These are phyloP conservation scores for Neoarthrinium moseri DNA, from an alignment of 2,329 filamentous ascomycete genomes.

Conservation along the genomic window DNA sequence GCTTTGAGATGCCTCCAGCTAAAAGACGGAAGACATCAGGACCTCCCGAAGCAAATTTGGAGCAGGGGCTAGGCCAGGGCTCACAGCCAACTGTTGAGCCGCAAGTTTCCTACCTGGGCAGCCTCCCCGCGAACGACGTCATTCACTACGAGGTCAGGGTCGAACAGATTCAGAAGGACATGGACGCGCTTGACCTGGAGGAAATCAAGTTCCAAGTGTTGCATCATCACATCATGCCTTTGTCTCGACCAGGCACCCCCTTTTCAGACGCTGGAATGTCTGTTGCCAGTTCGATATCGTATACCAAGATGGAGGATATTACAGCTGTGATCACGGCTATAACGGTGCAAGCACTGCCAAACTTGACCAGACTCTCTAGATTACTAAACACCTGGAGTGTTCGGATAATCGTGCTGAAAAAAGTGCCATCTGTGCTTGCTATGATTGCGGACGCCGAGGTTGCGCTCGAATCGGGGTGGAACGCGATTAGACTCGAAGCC, in stretches of 20 bases:
- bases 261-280: conserved; percentile 43
- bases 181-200: conserved; percentile 73
- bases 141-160: conserved; percentile 69
- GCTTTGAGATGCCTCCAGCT: conserved; percentile 50
- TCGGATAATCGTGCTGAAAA: conserved; percentile 71
- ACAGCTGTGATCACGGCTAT: conserved; percentile 89
- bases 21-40: conserved; percentile 38
- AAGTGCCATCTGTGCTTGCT: conserved; percentile 66
- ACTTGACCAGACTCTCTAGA: conserved; percentile 69
- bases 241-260: conserved; percentile 50
- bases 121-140: conserved; percentile 64
- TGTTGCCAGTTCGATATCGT: conserved; percentile 43
- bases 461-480: conserved; percentile 67
- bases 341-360: conserved; percentile 83
- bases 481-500: conserved; percentile 45
- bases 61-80: neutral
- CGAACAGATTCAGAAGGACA: conserved; percentile 67
- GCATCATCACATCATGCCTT: conserved; percentile 70
- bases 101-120: conserved; percentile 60
- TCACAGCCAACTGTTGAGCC: conserved; percentile 22
- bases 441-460: conserved; percentile 66
- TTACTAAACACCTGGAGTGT: conserved; percentile 78
- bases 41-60: conserved; percentile 13
- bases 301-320: conserved; percentile 80
- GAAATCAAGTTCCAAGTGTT: conserved; percentile 88